Evolutionary conservation across 805 yeast species (phyloP).

Genomic region (Yarrowia yakushimensis): DNA sequence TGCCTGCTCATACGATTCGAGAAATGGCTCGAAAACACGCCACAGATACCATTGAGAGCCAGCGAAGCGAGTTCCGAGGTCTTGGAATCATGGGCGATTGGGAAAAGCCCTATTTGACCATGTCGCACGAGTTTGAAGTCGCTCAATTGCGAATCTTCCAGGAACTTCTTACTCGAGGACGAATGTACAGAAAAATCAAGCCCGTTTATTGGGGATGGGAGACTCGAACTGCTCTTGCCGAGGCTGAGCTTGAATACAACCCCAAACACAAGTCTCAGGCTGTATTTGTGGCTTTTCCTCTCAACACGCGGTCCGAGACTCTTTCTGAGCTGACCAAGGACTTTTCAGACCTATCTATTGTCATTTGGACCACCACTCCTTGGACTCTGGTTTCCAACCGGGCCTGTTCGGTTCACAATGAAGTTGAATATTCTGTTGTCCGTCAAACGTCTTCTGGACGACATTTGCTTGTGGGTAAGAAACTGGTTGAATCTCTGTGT

Average conservation of each 20-base stretch:
- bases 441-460: conserved; percentile 40
- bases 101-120: conserved; percentile 66
- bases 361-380: conserved; percentile 97
- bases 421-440: conserved; percentile 55
- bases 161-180: conserved; percentile 57
- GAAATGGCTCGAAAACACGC: conserved; percentile 70
- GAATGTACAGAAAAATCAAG: conserved; percentile 78
- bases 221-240: conserved; percentile 91
- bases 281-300: conserved; percentile 31
- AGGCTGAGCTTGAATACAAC: conserved; percentile 90
- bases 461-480: conserved; percentile 53
- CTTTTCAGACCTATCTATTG: conserved; percentile 28
- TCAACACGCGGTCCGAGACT: neutral
- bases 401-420: conserved; percentile 70
- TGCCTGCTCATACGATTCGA: conserved; percentile 55
- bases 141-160: conserved; percentile 71
- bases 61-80: conserved; percentile 58
- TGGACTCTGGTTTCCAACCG: conserved; percentile 92
- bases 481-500: conserved; percentile 44
- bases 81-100: conserved; percentile 86
- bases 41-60: conserved; percentile 56
- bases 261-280: conserved; percentile 67
- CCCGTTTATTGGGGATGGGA: conserved; percentile 99
- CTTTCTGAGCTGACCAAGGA: neutral
- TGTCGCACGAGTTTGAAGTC: conserved; percentile 66